These are phyloP conservation scores for Mycena vulgaris DNA, from an alignment of 768 basidiomycete genomes.

Conservation along the genomic window DNA sequence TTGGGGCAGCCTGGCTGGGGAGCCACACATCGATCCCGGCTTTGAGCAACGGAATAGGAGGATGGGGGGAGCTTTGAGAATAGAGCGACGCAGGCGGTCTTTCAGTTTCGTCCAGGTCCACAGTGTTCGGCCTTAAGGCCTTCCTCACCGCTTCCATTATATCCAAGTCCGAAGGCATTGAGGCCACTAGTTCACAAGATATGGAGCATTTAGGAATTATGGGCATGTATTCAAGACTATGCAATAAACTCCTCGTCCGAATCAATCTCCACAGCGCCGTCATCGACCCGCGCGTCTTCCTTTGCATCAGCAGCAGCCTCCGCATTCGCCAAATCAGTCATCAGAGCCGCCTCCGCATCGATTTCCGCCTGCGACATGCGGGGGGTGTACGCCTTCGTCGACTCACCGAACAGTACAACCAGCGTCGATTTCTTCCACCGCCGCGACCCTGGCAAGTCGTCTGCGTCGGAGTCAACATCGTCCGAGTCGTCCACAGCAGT, in stretches of 20 bases:
- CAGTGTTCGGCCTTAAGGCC: slow-evolving; percentile 12
- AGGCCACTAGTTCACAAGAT: no score
- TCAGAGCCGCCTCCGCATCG: not conserved
- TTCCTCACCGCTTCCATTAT: not conserved
- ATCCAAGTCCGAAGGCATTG: not conserved
- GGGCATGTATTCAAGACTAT: not conserved
- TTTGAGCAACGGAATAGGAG: no score
- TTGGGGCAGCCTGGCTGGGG: no score
- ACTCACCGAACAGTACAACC: not conserved
- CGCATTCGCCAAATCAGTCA: not conserved
- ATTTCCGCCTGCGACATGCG: not conserved
- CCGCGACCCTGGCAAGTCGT: not conserved
- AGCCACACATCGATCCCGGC: no score
- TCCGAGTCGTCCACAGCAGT: not conserved
- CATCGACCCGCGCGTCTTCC: not conserved
- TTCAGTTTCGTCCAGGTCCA: no score
- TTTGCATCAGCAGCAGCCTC: not conserved
- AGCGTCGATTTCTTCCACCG: not conserved
- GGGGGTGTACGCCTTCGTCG: not conserved
- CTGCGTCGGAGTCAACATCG: not conserved
- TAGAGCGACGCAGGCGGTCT: no score
- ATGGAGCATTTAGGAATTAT: no score
- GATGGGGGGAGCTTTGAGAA: no score
- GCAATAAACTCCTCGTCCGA: not conserved
- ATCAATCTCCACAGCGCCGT: not conserved